Conservation (phyloP, 305 asterid genomes). For the Solanum hybrid region DNA sequence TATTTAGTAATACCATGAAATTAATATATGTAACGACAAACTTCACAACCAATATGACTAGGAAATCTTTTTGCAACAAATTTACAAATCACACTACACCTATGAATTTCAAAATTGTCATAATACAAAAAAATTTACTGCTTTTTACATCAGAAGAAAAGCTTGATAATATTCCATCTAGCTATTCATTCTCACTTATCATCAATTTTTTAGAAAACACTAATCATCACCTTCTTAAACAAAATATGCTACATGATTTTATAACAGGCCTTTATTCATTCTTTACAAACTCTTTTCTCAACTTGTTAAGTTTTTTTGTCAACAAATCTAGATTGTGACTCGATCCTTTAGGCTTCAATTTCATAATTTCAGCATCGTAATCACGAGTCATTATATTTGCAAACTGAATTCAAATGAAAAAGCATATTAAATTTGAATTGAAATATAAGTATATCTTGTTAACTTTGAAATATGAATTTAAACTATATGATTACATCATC, state of each 20-base stretch:
- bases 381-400: not conserved
- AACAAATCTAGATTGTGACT: not conserved
- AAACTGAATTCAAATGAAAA: not conserved
- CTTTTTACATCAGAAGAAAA: too few relatives aligned
- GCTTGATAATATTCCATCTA: not conserved
- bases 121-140: not conserved
- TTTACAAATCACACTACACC: not conserved
- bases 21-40: not conserved
- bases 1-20: not conserved
- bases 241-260: not conserved
- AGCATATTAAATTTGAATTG: not conserved
- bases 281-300: not conserved
- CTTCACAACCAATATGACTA: not conserved
- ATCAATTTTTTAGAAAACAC: not conserved
- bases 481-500: not conserved
- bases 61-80: not conserved
- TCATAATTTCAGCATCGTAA: not conserved
- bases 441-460: not conserved
- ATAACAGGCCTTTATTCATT: not conserved
- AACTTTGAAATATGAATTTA: not conserved
- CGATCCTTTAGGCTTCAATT: not conserved
- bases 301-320: not conserved
- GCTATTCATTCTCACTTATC: not conserved
- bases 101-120: not conserved
- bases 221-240: not conserved